phyloP scores from a whole-genome alignment of 225 moss, liverwort and hornwort genomes.

The Polytrichum formosum region DNA sequence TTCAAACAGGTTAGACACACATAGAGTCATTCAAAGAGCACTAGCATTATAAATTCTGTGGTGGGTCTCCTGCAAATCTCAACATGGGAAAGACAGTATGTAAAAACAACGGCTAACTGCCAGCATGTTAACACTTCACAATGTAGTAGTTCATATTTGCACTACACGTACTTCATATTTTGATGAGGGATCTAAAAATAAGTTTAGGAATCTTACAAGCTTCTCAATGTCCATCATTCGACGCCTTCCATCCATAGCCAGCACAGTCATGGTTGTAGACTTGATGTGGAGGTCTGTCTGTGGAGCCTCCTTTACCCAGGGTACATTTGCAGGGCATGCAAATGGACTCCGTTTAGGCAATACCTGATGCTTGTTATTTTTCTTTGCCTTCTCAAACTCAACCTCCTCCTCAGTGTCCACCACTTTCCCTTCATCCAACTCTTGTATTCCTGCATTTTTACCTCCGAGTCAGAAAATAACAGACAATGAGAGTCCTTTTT shows the following conservation, averaged over 20 bases:
- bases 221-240: constrained; percentile 88
- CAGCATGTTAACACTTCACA: no score
- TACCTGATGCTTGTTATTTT: constrained; percentile 41
- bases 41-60: background rate
- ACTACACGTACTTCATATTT: no score
- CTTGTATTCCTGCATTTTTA: constrained; percentile 33
- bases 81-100: no score
- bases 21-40: background rate
- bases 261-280: constrained; percentile 79
- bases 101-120: no score
- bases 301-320: constrained; percentile 75
- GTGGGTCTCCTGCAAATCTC: no score
- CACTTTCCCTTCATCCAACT: constrained; percentile 25
- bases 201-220: constrained; percentile 49
- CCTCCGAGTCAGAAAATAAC: constrained; percentile 4
- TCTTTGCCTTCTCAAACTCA: constrained; percentile 24
- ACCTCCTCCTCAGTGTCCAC: constrained; percentile 23
- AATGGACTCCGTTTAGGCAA: constrained; percentile 40
- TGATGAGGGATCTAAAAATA: no score
- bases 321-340: constrained; percentile 75
- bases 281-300: constrained; percentile 83
- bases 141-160: no score
- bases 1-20: background rate
- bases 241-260: constrained; percentile 99
- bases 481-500: no score